A percentile compares a stretch with the other conserved stretches of the same genome.
Conservation (phyloP, 345 rosid species). For the Rhodamnia rubescens region DNA sequence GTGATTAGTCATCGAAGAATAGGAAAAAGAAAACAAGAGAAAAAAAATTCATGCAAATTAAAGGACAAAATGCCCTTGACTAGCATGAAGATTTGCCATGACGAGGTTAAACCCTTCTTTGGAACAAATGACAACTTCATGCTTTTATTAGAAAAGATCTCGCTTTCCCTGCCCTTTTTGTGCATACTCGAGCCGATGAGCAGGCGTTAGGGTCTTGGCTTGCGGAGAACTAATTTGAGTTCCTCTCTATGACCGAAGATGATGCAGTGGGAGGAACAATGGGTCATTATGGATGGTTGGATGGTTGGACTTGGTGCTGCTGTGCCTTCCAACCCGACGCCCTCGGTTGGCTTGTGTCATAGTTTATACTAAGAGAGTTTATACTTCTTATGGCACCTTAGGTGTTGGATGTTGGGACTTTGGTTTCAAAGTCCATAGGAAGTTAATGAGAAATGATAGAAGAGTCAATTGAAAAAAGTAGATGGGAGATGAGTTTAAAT, state of each 20-base stretch:
- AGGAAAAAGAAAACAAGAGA: too few relatives aligned
- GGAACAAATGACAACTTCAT: too few relatives aligned
- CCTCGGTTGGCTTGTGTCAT: conserved; percentile 82
- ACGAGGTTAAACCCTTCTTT: too few relatives aligned
- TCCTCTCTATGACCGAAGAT: conserved; percentile 67
- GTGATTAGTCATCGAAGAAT: too few relatives aligned
- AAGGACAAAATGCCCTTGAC: too few relatives aligned
- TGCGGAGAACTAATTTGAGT: conserved; percentile 80
- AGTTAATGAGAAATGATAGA: too few relatives aligned
- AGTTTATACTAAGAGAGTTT: conserved; percentile 72
- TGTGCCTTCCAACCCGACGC: conserved; percentile 76
- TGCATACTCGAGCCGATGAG: conserved; percentile 90
- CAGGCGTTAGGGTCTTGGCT: conserved; percentile 87
- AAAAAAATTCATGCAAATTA: too few relatives aligned
- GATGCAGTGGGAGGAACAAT: conserved; percentile 66
- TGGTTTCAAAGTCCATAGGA: too few relatives aligned
- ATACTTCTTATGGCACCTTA: conserved; percentile 78
- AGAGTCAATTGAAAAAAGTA: too few relatives aligned
- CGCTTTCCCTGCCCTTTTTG: conserved; percentile 61
- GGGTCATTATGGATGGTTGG: conserved; percentile 97
- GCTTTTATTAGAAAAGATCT: too few relatives aligned
- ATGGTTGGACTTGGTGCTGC: conserved; percentile 97
- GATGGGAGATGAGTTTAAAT: too few relatives aligned
- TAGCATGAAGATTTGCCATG: too few relatives aligned
- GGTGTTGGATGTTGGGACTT: background rate